These are phyloP conservation scores for Kwoniella shivajii DNA, from an alignment of 1,284 basidiomycete genomes.

Conservation along the genomic window DNA sequence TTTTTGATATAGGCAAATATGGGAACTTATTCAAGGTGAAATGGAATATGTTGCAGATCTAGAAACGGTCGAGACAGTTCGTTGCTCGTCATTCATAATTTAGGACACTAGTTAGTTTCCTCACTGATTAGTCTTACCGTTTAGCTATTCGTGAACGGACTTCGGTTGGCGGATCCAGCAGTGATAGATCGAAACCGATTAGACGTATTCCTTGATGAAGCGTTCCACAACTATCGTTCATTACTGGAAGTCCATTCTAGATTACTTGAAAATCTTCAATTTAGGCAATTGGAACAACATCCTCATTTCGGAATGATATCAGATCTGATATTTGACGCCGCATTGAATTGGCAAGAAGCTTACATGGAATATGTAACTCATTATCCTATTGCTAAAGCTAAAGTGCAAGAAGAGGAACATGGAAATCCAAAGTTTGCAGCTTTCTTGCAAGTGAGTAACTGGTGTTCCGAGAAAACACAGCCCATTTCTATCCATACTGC, in stretches of 20 bases:
- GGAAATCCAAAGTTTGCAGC: constrained; percentile 75
- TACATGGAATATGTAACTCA: constrained; percentile 92
- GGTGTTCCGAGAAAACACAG: too few species aligned
- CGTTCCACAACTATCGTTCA: constrained; percentile 79
- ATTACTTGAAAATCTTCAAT: constrained; percentile 79
- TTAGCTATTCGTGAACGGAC: constrained; percentile 63
- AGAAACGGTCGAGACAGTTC: constrained; percentile 77
- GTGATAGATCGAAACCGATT: constrained; percentile 73
- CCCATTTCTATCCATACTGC: too few species aligned
- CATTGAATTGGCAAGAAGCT: constrained; percentile 87
- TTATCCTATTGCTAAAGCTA: constrained; percentile 89
- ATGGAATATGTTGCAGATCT: constrained; percentile 94
- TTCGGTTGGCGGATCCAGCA: constrained; percentile 67
- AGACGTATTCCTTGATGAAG: constrained; percentile 78
- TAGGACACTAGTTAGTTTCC: neutral
- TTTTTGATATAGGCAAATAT: constrained; percentile 68
- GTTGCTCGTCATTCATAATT: constrained; percentile 27
- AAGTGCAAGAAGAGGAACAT: constrained; percentile 83
- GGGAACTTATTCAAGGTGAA: constrained; percentile 93
- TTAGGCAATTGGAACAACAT: constrained; percentile 87
- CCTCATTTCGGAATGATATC: constrained; percentile 81
- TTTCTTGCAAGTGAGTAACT: constrained; percentile 72
- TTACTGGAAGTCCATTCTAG: constrained; percentile 72
- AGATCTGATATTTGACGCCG: constrained; percentile 82
- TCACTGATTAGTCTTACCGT: neutral